Conservation (phyloP, 2,329 filamentous ascomycete species). For the Diaporthe sp. region DNA sequence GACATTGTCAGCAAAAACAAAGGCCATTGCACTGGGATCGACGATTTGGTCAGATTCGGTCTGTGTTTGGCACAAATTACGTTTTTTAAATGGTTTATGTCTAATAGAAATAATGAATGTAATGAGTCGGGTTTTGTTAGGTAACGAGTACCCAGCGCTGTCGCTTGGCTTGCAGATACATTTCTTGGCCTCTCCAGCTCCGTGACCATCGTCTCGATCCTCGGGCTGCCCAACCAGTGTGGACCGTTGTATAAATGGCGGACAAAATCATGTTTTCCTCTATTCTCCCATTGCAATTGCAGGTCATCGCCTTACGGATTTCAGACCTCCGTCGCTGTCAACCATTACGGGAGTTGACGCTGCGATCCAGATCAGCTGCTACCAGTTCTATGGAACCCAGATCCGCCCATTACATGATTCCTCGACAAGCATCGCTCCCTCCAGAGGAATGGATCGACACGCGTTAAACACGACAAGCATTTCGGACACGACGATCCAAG, state of each 20-base stretch:
- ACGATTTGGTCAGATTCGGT: background rate
- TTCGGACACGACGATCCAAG: slow-evolving; percentile 21
- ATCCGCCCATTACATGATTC: slow-evolving; percentile 22
- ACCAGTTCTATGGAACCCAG: slow-evolving; percentile 15
- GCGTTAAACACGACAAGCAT: slow-evolving; percentile 8
- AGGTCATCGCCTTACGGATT: background rate
- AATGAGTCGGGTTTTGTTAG: slow-evolving; percentile 17
- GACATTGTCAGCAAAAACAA: background rate
- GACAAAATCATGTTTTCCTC: background rate
- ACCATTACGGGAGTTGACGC: background rate
- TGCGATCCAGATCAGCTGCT: background rate
- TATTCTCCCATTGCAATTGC: background rate
- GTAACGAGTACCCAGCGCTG: slow-evolving; percentile 15
- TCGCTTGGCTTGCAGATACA: slow-evolving; percentile 22
- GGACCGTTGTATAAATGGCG: slow-evolving; percentile 1
- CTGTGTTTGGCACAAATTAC: slow-evolving; percentile 4
- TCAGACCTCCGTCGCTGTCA: background rate
- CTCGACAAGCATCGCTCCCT: slow-evolving; percentile 23
- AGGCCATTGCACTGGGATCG: background rate
- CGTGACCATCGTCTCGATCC: background rate
- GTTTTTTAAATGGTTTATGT: slow-evolving; percentile 27
- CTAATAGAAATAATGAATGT: slow-evolving; percentile 22
- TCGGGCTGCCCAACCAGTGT: background rate
- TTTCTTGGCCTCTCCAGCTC: slow-evolving; percentile 4
- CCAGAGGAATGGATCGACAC: slow-evolving; percentile 28